These are phyloP conservation scores for Purpureocillium lavendulum DNA, from an alignment of 2,329 filamentous ascomycete genomes.

Conservation along the genomic window DNA sequence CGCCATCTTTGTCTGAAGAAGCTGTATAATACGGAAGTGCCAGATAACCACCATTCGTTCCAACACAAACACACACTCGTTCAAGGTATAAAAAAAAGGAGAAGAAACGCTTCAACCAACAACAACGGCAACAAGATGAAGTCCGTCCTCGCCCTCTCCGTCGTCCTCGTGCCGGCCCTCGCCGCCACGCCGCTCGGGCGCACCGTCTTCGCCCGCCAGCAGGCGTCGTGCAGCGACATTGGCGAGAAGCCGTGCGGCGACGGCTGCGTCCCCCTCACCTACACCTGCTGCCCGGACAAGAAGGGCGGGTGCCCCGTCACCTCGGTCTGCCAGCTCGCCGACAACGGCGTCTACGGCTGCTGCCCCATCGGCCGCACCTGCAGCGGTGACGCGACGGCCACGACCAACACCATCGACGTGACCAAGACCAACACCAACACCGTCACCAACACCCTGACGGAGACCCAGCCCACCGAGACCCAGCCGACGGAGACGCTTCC, in stretches of 20 bases:
- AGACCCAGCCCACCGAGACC: not conserved
- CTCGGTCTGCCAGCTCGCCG: constrained; percentile 14
- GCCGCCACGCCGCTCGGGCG: constrained; percentile 7
- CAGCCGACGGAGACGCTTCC: too few relatives aligned
- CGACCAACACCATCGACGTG: constrained; percentile 1
- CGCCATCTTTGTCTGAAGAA: too few relatives aligned
- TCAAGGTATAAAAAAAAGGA: too few relatives aligned
- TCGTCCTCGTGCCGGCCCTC: constrained; percentile 5
- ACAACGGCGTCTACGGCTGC: constrained; percentile 18
- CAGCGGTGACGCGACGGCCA: constrained; percentile 16
- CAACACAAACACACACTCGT: too few relatives aligned
- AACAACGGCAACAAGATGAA: too few relatives aligned
- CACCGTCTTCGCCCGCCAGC: constrained; percentile 11
- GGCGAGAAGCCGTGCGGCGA: constrained; percentile 17
- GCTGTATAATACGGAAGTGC: too few relatives aligned
- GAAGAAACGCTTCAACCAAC: too few relatives aligned
- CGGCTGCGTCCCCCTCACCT: constrained; percentile 17
- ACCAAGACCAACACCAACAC: constrained; percentile 7
- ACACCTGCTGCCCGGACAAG: constrained; percentile 20
- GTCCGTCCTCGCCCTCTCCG: too few relatives aligned
- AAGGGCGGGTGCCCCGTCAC: constrained; percentile 17
- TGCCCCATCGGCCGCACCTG: constrained; percentile 19
- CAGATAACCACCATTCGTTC: too few relatives aligned
- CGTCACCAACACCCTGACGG: not conserved
- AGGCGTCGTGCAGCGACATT: constrained; percentile 14